Evolutionary conservation across 345 rosid species (phyloP).

Genomic region (Gossypium ekmanianum): DNA sequence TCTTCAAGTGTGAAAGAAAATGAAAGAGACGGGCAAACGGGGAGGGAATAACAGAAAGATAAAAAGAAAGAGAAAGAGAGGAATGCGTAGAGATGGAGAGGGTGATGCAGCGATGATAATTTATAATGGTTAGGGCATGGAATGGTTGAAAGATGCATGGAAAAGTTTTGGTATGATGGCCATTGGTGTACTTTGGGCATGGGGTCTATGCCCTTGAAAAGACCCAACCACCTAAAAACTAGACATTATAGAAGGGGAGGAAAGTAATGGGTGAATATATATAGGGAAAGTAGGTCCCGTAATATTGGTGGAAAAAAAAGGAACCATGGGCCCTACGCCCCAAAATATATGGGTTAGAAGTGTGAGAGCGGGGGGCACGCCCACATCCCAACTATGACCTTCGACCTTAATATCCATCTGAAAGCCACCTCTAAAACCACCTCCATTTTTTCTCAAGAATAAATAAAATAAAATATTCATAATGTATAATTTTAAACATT

Average conservation of each 20-base stretch:
- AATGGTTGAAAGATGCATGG: slow-evolving; percentile 41
- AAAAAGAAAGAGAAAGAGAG: not conserved
- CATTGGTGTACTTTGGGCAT: slow-evolving; percentile 40
- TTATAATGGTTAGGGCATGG: slow-evolving; percentile 59
- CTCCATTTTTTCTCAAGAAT: not conserved
- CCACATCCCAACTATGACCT: slow-evolving; percentile 56
- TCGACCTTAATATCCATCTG: slow-evolving; percentile 59
- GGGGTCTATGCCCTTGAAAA: slow-evolving; percentile 40
- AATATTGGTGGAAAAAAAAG: slow-evolving; percentile 3
- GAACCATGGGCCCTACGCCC: slow-evolving; percentile 3
- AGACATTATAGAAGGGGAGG: not conserved
- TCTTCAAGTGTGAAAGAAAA: not conserved
- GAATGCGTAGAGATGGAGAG: not conserved
- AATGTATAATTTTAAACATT: too few species aligned
- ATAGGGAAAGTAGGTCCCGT: slow-evolving; percentile 23
- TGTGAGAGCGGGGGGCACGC: slow-evolving; percentile 36
- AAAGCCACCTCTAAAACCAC: slow-evolving; percentile 31
- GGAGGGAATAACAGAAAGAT: not conserved
- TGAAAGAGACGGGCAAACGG: not conserved
- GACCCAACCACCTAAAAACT: slow-evolving; percentile 46
- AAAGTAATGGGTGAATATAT: not conserved
- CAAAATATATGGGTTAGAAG: slow-evolving; percentile 15
- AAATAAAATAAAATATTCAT: not conserved
- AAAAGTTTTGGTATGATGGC: slow-evolving; percentile 36
- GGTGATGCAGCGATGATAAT: slow-evolving; percentile 48